Evolutionary conservation across 352 stramenopile species (phyloP).

Genomic region (Phytophthora cryptogea): DNA sequence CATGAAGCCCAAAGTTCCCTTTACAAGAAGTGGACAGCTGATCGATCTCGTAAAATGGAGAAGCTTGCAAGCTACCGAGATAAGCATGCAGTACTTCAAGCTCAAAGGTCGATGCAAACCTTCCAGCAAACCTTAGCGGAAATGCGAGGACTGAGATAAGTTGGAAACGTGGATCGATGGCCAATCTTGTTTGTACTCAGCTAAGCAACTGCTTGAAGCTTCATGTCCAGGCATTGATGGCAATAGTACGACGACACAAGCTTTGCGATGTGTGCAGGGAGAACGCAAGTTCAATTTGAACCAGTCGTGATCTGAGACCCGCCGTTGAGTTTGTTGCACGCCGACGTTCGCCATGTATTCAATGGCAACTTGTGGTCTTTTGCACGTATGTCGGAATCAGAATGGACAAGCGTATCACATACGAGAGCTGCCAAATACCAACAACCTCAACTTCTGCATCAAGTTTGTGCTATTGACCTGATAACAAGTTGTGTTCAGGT

Average conservation of each 20-base stretch:
- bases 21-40: slow-evolving; percentile 34
- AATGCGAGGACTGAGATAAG: slow-evolving; percentile 21
- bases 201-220: not conserved
- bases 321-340: slow-evolving; percentile 26
- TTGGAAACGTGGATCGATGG: not conserved
- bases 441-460: slow-evolving; percentile 1
- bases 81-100: slow-evolving; percentile 22
- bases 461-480: not conserved
- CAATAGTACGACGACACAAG: not conserved
- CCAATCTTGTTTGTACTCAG: not conserved
- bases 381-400: too few species aligned
- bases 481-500: too few species aligned
- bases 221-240: not conserved
- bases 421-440: not conserved
- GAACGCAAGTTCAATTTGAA: not conserved
- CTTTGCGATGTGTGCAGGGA: not conserved
- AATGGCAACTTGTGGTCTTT: too few species aligned
- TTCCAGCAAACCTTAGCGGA: slow-evolving; percentile 46
- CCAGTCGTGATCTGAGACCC: not conserved
- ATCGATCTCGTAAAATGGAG: slow-evolving; percentile 27
- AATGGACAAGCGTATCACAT: too few species aligned
- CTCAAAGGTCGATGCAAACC: slow-evolving; percentile 50
- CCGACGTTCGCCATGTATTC: slow-evolving; percentile 12
- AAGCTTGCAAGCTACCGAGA: slow-evolving; percentile 24
- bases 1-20: slow-evolving; percentile 33